Evolutionary conservation across 2,329 filamentous ascomycete genomes (phyloP), one percentile per base, ranked within the genome.

Genomic region (Aspergillus clavatus): DNA sequence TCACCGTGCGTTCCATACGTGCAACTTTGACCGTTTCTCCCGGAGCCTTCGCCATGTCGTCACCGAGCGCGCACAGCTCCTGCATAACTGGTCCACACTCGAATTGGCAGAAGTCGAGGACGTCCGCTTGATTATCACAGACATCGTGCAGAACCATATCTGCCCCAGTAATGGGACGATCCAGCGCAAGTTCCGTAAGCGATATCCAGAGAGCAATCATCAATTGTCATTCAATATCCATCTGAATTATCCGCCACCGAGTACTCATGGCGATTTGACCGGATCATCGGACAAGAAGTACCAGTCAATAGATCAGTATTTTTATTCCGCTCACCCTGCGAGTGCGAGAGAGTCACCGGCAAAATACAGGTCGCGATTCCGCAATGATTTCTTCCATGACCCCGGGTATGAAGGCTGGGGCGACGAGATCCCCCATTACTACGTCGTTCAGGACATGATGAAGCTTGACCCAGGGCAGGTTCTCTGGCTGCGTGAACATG

Each of bases 401-500:
- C 68, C 76, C 3, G 77, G 76, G 6, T 67, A 70, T n/a, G 78
- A 82, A 60, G 80, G 80, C 19, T 83, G 80, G 80, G 80, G 80
- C 23, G 80, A 83, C 53, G 80, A 82, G 44, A 78, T 82, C 40
- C 70, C 72, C 11, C 80, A 83, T 50, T 83, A 83, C 59, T 83
- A 83, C 52, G 70, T 83, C 5, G 74, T 83, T 3, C 78, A 83
- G 53, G 79, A 83, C 50, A 81, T 82, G 74, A 68, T 83, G 63
- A 83, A 83, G 62, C 67, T 83, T 28, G 75, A 82, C 46, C 80
- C 80, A 0, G 76, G 73, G 29, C 79, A 83, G 59, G 69, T 83
- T 7, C 55, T 83, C 50, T 78, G 73, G 68, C 60, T 83, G 44
- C 74, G 74, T 44, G 76, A 81, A 49, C 70, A 79, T 51, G 76